A percentile compares a stretch with the other conserved stretches of the same genome.
Evolutionary conservation across 2,329 filamentous ascomycete species (phyloP).

Genomic region (Aspergillus hortae): DNA sequence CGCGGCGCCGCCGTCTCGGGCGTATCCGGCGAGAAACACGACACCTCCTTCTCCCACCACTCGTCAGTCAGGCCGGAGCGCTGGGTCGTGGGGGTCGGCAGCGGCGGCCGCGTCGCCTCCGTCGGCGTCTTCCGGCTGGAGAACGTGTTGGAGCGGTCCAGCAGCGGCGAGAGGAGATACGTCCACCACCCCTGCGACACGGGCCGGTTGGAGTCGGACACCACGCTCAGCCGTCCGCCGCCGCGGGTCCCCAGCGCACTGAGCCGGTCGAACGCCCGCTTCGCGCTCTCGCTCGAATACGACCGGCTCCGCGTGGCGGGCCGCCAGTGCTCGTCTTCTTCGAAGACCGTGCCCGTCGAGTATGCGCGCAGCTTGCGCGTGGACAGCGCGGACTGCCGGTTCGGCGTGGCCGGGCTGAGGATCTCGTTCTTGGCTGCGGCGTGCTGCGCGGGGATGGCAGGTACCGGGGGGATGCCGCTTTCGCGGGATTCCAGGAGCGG

Average conservation of each 20-base stretch:
- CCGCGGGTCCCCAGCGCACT: constrained; percentile 12
- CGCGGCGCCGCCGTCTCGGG: constrained; percentile 19
- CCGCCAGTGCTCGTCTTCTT: constrained; percentile 26
- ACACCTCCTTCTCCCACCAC: constrained; percentile 29
- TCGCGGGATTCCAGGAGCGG: constrained; percentile 24
- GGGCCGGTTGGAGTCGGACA: constrained; percentile 35
- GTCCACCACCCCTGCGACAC: constrained; percentile 51
- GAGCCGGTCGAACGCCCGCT: constrained; percentile 26
- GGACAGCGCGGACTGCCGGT: constrained; percentile 15
- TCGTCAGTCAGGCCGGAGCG: constrained; percentile 18
- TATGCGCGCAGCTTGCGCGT: constrained; percentile 26
- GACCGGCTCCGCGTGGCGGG: constrained; percentile 15
- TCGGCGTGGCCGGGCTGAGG: constrained; percentile 10
- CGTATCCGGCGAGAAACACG: constrained; percentile 29
- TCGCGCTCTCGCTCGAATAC: constrained; percentile 27
- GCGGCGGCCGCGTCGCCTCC: constrained; percentile 20
- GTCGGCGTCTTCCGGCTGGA: constrained; percentile 26
- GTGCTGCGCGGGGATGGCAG: constrained; percentile 36
- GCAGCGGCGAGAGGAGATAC: constrained; percentile 43
- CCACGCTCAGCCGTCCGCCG: constrained; percentile 26
- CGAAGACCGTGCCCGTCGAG: constrained; percentile 36
- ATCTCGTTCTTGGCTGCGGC: constrained; percentile 13
- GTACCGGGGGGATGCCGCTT: constrained; percentile 37
- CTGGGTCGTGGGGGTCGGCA: constrained; percentile 21
- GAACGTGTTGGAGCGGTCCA: constrained; percentile 36